A percentile compares a stretch with the other conserved stretches of the same genome.
phyloP scores from a whole-genome alignment of 164 flowering plant species.

The Annona squamosa region DNA sequence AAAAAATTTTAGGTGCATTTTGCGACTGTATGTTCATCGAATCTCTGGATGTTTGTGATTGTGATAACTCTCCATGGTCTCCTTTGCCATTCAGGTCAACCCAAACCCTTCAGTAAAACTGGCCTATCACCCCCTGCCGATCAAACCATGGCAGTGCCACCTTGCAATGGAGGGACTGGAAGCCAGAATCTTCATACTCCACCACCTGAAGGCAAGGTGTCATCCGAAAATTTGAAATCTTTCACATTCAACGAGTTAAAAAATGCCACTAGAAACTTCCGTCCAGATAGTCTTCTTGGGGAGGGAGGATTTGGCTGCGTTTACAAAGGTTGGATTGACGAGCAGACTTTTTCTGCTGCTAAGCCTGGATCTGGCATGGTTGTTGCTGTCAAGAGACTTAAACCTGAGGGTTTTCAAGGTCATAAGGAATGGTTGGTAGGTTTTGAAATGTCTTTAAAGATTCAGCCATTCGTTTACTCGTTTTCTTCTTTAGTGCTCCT shows the following conservation, averaged over 20 bases:
- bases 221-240: conserved; percentile 41
- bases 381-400: conserved; percentile 65
- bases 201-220: conserved; percentile 45
- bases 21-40: background rate
- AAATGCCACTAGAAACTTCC: conserved; percentile 52
- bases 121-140: conserved; percentile 9
- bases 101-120: background rate
- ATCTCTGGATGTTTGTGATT: background rate
- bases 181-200: conserved; percentile 28
- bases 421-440: conserved; percentile 72
- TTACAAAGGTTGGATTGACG: conserved; percentile 62
- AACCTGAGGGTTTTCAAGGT: conserved; percentile 57
- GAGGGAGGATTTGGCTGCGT: conserved; percentile 69
- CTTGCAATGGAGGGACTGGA: conserved; percentile 13
- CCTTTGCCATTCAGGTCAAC: background rate
- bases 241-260: conserved; percentile 41
- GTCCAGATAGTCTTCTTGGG: conserved; percentile 43
- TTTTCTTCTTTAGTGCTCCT: background rate
- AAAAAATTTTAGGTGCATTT: background rate
- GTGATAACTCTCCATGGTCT: background rate
- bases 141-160: conserved; percentile 3
- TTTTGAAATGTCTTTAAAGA: conserved; percentile 2
- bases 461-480: background rate
- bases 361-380: conserved; percentile 42
- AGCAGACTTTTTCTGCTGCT: conserved; percentile 30